A percentile compares a stretch with the other conserved stretches of the same genome.
Evolutionary conservation across 768 basidiomycete species (phyloP).

Genomic region (Lactarius psammicola): DNA sequence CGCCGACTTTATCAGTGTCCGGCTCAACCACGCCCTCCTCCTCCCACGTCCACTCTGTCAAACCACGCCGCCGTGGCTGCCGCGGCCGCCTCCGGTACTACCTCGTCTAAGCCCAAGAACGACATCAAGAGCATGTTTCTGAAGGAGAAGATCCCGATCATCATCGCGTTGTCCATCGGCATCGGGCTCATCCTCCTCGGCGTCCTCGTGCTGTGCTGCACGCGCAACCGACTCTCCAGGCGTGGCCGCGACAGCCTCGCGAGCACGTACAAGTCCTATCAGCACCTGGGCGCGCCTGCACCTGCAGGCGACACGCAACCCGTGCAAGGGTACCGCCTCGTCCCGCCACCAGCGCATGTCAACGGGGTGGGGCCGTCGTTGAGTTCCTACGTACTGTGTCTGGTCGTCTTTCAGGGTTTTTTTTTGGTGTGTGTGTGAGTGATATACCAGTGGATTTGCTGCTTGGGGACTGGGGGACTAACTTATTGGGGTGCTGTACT

Average conservation of each 20-base stretch:
- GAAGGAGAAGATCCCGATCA: constrained; percentile 11
- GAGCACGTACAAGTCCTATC: constrained; percentile 10
- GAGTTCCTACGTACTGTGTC: not conserved
- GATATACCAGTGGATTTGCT: not conserved
- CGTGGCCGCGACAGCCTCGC: not conserved
- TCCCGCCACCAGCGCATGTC: not conserved
- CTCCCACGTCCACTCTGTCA: constrained; percentile 34
- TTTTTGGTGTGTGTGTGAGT: not conserved
- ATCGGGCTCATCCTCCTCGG: constrained; percentile 3
- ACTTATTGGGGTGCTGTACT: not conserved
- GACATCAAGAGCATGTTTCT: not conserved
- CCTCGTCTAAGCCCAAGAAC: not conserved
- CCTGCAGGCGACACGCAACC: not conserved
- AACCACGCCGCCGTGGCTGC: not conserved
- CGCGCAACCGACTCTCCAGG: not conserved
- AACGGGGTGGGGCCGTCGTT: not conserved
- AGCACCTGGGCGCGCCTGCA: not conserved
- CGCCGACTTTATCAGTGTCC: constrained; percentile 60
- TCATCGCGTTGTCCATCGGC: not conserved
- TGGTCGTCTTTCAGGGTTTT: not conserved
- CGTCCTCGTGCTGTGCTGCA: not conserved
- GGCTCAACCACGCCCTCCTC: constrained; percentile 49
- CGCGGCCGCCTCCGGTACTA: not conserved
- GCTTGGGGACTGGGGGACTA: not conserved
- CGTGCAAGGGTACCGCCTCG: constrained; percentile 6